These are phyloP conservation scores for Podospora sp. DNA, from an alignment of 495 filamentous ascomycete species.

Conservation along the genomic window DNA sequence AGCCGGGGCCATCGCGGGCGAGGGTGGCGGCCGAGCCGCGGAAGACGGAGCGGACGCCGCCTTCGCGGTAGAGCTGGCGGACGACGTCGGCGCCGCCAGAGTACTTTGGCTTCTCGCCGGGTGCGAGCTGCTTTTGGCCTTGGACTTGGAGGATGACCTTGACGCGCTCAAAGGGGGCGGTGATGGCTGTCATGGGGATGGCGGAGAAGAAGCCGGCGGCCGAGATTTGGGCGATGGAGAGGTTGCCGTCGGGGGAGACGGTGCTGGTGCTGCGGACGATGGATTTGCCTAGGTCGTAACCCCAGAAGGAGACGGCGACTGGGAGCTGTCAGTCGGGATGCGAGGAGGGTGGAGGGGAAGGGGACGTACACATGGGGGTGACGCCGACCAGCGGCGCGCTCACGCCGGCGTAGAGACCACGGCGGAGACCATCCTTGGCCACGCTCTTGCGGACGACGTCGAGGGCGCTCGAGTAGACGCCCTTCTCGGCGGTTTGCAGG, in stretches of 20 bases:
- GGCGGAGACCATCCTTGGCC: slow-evolving; percentile 79
- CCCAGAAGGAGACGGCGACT: slow-evolving; percentile 99
- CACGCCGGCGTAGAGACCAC: slow-evolving; percentile 95
- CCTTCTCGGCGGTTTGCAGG: slow-evolving; percentile 91
- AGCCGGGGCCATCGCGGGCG: slow-evolving; percentile 89
- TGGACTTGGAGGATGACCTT: slow-evolving; percentile 98
- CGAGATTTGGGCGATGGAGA: slow-evolving; percentile 85
- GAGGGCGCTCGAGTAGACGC: slow-evolving; percentile 85
- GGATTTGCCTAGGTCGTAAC: slow-evolving; percentile 92
- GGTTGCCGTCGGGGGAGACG: slow-evolving; percentile 64
- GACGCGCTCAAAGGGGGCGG: slow-evolving; percentile 96
- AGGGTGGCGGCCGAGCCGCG: slow-evolving; percentile 88
- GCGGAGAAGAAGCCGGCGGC: slow-evolving; percentile 96
- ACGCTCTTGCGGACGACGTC: slow-evolving; percentile 89
- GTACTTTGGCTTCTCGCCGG: slow-evolving; percentile 93
- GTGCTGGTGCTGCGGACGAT: slow-evolving; percentile 71
- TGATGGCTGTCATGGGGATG: slow-evolving; percentile 96
- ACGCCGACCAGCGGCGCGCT: slow-evolving; percentile 92
- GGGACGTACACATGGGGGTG: slow-evolving; percentile 91
- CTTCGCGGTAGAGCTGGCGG: slow-evolving; percentile 88
- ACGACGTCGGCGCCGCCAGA: slow-evolving; percentile 90
- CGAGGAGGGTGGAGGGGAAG: neutral
- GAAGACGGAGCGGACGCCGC: slow-evolving; percentile 88
- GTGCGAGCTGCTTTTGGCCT: slow-evolving; percentile 80
- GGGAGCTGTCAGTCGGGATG: slow-evolving; percentile 18